phyloP scores from a whole-genome alignment of 345 rosid genomes.

The Triadica sebifera region DNA sequence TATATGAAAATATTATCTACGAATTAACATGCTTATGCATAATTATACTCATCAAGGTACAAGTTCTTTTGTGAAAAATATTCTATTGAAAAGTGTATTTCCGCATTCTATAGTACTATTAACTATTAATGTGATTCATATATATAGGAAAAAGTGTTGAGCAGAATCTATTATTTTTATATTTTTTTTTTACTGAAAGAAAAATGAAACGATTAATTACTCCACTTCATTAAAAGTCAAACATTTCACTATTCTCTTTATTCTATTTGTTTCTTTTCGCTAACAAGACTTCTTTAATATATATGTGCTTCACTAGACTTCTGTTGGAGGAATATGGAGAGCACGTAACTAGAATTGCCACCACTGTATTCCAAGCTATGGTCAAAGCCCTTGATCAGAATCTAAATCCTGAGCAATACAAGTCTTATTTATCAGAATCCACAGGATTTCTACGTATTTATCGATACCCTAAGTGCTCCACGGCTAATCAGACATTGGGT shows the following conservation, averaged over 20 bases:
- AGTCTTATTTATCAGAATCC: conserved; percentile 45
- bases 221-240: too few species aligned
- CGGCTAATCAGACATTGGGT: conserved; percentile 32
- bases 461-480: conserved; percentile 44
- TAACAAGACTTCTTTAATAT: not conserved
- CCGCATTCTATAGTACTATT: too few species aligned
- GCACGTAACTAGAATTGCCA: conserved; percentile 51
- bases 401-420: conserved; percentile 31
- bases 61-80: too few species aligned
- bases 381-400: conserved; percentile 45
- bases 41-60: too few species aligned
- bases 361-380: conserved; percentile 46
- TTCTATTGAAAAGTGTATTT: too few species aligned
- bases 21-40: too few species aligned
- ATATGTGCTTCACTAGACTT: conserved; percentile 27
- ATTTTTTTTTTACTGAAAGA: too few species aligned
- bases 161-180: too few species aligned
- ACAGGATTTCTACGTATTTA: conserved; percentile 58
- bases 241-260: not conserved
- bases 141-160: too few species aligned
- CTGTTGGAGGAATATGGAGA: conserved; percentile 65
- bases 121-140: too few species aligned
- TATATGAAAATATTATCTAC: too few species aligned
- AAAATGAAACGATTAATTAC: too few species aligned
- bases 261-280: not conserved